Evolutionary conservation across 2,329 filamentous ascomycete genomes (phyloP).

Genomic region (Alternaria sp.): DNA sequence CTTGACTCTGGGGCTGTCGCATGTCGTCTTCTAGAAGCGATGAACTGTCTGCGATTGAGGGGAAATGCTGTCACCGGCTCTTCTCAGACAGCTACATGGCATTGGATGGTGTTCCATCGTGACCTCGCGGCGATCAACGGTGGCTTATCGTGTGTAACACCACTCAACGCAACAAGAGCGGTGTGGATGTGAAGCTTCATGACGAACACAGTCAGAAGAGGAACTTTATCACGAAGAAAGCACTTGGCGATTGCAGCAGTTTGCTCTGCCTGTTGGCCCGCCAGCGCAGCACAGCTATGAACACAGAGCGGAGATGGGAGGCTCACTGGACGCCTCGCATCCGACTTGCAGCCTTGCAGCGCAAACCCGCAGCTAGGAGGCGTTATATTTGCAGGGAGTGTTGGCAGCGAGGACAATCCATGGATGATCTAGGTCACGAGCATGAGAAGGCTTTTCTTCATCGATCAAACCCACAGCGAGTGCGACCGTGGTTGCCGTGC

Average conservation of each 20-base stretch:
- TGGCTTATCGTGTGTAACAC: constrained; percentile 22
- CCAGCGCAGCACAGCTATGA: constrained; percentile 34
- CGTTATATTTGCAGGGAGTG: constrained; percentile 28
- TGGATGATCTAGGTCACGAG: constrained; percentile 26
- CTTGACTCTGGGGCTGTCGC: constrained; percentile 27
- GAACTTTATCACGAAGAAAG: background rate
- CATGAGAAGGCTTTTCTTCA: constrained; percentile 4
- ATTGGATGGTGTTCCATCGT: constrained; percentile 8
- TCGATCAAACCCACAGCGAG: background rate
- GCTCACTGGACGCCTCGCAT: constrained; percentile 19
- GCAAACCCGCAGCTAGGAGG: constrained; percentile 20
- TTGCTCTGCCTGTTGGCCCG: constrained; percentile 18
- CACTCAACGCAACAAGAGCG: constrained; percentile 19
- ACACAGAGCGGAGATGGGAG: constrained; percentile 18
- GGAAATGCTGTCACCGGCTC: background rate
- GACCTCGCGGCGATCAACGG: constrained; percentile 8
- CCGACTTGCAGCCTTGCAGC: constrained; percentile 22
- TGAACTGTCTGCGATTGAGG: constrained; percentile 4
- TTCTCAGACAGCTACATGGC: background rate
- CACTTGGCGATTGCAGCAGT: constrained; percentile 4
- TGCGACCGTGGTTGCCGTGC: constrained; percentile 8
- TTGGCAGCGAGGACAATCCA: constrained; percentile 15
- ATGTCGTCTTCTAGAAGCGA: constrained; percentile 11
- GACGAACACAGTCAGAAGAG: constrained; percentile 5
- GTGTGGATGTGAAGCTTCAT: constrained; percentile 25